Percentiles rank a stretch among this genome's conserved stretches.
phyloP scores from a whole-genome alignment of 371 early-diverging fungal genomes.

The Circinella minor region DNA sequence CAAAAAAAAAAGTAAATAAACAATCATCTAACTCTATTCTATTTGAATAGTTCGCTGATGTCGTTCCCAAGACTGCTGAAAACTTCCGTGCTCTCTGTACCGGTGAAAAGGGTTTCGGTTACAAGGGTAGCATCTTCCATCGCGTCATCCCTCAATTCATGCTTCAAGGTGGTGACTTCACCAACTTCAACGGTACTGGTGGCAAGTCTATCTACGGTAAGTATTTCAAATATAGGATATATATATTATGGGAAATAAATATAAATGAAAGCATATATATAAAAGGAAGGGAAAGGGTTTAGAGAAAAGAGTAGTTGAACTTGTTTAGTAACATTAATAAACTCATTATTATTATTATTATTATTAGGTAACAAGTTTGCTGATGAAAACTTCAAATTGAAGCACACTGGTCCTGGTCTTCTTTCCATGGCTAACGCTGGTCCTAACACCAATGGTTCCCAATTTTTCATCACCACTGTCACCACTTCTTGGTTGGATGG shows the following conservation, averaged over 20 bases:
- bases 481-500: slow-evolving; percentile 94
- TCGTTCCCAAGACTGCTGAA: slow-evolving; percentile 96
- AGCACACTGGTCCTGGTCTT: slow-evolving; percentile 90
- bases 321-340: too few relatives aligned
- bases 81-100: slow-evolving; percentile 93
- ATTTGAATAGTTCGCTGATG: slow-evolving; percentile 50
- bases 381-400: slow-evolving; percentile 97
- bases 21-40: too few relatives aligned
- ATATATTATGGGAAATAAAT: background rate
- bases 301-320: background rate
- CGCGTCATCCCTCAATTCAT: slow-evolving; percentile 96
- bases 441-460: slow-evolving; percentile 95
- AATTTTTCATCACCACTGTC: slow-evolving; percentile 97
- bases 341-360: too few relatives aligned
- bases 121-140: slow-evolving; percentile 92
- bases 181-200: slow-evolving; percentile 95
- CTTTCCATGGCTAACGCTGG: slow-evolving; percentile 98
- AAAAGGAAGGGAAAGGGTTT: slow-evolving; percentile 56
- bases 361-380: slow-evolving; percentile 65
- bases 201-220: slow-evolving; percentile 96
- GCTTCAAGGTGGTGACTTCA: slow-evolving; percentile 99
- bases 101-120: slow-evolving; percentile 81
- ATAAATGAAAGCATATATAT: too few relatives aligned
- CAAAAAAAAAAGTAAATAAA: too few relatives aligned
- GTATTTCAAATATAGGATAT: background rate